Percentiles rank a stretch among this genome's conserved stretches.
phyloP scores from a whole-genome alignment of 192 early-diverging fungal species.

The Borealophlyctis nickersoniae region DNA sequence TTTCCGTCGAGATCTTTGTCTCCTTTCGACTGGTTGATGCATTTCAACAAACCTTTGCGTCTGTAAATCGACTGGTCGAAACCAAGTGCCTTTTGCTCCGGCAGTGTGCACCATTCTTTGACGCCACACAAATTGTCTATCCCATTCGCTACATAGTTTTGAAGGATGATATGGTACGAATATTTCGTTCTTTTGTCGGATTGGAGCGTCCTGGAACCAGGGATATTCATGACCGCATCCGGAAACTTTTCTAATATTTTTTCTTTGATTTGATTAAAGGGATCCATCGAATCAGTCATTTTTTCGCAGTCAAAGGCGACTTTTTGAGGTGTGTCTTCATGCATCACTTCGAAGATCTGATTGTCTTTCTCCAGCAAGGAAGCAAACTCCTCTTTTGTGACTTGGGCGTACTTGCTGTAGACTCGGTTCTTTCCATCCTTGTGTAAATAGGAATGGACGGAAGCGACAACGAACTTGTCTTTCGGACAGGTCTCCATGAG shows the following conservation, averaged over 20 bases:
- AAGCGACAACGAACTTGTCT: constrained; percentile 1
- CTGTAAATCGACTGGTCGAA: not conserved
- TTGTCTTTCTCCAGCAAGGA: not conserved
- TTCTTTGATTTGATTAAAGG: not conserved
- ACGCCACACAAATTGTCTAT: not conserved
- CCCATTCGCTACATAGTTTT: not conserved
- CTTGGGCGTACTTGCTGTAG: not conserved
- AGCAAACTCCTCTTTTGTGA: not conserved
- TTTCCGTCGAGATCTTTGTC: not conserved
- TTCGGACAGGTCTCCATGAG: not conserved
- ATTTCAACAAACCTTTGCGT: not conserved
- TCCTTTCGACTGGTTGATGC: not conserved
- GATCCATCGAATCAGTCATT: not conserved
- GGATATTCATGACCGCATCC: not conserved
- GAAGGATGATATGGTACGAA: not conserved
- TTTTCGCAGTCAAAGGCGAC: constrained; percentile 1
- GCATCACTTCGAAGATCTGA: not conserved
- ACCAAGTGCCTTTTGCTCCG: not conserved
- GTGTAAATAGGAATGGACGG: not conserved
- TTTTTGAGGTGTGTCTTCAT: constrained; percentile 1
- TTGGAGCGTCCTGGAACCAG: not conserved
- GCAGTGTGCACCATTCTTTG: not conserved
- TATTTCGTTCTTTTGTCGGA: not conserved
- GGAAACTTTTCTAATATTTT: not conserved
- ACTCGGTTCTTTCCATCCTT: not conserved